Conservation (phyloP, 2,329 filamentous ascomycete species). For the Phaeosphaeria sp. region DNA sequence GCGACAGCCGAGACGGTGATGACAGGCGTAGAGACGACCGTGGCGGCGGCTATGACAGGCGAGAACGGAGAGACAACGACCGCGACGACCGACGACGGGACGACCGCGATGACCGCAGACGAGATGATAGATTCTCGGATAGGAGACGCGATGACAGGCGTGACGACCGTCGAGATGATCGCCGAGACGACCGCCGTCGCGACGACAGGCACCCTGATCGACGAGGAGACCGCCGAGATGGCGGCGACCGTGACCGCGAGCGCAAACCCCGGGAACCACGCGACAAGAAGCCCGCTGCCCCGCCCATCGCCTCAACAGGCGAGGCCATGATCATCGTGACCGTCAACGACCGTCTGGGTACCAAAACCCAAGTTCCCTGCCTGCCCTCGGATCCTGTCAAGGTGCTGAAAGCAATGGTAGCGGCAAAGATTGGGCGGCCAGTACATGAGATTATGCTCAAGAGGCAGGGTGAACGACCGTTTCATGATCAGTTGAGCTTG, state of each 20-base stretch:
- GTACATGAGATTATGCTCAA: slow-evolving; percentile 92
- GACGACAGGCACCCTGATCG: slow-evolving; percentile 1
- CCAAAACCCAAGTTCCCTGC: slow-evolving; percentile 93
- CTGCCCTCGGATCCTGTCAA: slow-evolving; percentile 82
- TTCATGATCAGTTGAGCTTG: slow-evolving; percentile 87
- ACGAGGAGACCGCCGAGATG: slow-evolving; percentile 10
- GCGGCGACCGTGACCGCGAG: slow-evolving; percentile 17
- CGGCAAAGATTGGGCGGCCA: slow-evolving; percentile 84
- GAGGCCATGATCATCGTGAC: slow-evolving; percentile 94
- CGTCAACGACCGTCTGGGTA: slow-evolving; percentile 93
- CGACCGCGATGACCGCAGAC: slow-evolving; percentile 52
- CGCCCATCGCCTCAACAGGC: slow-evolving; percentile 36
- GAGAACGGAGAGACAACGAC: slow-evolving; percentile 17
- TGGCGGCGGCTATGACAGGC: slow-evolving; percentile 38
- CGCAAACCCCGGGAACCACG: slow-evolving; percentile 38
- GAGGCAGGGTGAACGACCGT: slow-evolving; percentile 88
- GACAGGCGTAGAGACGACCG: slow-evolving; percentile 52
- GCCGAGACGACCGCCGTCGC: slow-evolving; percentile 14
- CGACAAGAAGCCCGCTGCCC: slow-evolving; percentile 33
- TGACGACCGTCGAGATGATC: slow-evolving; percentile 10
- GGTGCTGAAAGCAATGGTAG: slow-evolving; percentile 90
- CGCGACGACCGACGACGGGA: slow-evolving; percentile 9
- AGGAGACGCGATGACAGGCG: slow-evolving; percentile 41
- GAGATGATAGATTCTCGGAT: slow-evolving; percentile 25
- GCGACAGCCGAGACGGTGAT: slow-evolving; percentile 38